These are phyloP conservation scores for Tranzscheliella williamsii DNA, from an alignment of 1,284 basidiomycete genomes.

Conservation along the genomic window DNA sequence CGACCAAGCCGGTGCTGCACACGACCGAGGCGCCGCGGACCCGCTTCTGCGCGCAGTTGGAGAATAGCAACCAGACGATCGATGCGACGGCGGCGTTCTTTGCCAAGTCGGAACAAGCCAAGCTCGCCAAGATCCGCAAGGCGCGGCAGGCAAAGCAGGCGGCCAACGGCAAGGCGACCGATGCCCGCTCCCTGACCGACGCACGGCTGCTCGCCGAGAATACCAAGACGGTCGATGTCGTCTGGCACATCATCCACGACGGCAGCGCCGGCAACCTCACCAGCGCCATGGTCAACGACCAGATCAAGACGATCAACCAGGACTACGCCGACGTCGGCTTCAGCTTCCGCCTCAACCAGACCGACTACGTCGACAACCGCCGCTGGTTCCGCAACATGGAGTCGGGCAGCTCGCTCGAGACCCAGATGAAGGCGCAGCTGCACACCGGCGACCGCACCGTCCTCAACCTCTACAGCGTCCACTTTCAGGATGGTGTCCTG, in stretches of 20 bases:
- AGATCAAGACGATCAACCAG: constrained; percentile 67
- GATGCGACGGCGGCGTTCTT: constrained; percentile 7
- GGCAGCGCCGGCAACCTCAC: constrained; percentile 22
- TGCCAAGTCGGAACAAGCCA: constrained; percentile 11
- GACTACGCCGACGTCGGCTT: constrained; percentile 65
- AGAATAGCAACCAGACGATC: constrained; percentile 18
- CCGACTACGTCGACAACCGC: constrained; percentile 62
- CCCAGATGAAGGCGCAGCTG: constrained; percentile 66
- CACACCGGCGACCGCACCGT: constrained; percentile 63
- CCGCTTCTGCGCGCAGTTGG: constrained; percentile 26
- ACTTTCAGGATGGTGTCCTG: constrained; percentile 28
- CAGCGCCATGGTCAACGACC: constrained; percentile 29
- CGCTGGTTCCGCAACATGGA: constrained; percentile 66
- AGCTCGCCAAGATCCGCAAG: constrained; percentile 12
- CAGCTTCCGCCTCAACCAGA: constrained; percentile 64
- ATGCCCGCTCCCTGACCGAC: constrained; percentile 17
- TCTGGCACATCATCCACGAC: constrained; percentile 39
- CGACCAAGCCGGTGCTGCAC: constrained; percentile 2
- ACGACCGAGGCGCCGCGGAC: constrained; percentile 18
- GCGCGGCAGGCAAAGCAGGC: background rate
- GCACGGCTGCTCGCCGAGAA: constrained; percentile 20
- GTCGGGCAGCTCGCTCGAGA: constrained; percentile 63
- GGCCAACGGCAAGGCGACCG: constrained; percentile 1
- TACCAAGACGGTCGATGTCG: constrained; percentile 20
- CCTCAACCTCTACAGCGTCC: constrained; percentile 67